A percentile compares a stretch with the other conserved stretches of the same genome.
Evolutionary conservation across 2,329 filamentous ascomycete genomes (phyloP).

Genomic region (Exophiala aquamarina): DNA sequence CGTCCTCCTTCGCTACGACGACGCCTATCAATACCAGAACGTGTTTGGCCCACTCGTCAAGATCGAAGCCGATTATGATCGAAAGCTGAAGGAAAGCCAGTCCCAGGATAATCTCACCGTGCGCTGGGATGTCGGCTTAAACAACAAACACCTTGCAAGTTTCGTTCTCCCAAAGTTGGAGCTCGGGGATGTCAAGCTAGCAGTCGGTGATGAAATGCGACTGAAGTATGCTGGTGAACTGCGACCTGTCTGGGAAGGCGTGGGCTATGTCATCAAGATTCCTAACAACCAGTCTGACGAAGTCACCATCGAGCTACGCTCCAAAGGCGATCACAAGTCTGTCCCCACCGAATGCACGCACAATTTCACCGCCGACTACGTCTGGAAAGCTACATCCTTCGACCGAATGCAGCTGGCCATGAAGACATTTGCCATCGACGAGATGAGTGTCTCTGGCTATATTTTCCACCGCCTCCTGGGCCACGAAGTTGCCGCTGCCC

Average conservation of each 20-base stretch:
- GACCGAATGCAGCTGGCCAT: slow-evolving; percentile 99
- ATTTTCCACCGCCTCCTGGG: slow-evolving; percentile 97
- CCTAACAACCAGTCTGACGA: slow-evolving; percentile 99
- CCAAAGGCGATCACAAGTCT: slow-evolving; percentile 92
- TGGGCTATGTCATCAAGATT: slow-evolving; percentile 98
- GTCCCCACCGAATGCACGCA: slow-evolving; percentile 95
- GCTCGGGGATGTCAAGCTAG: slow-evolving; percentile 94
- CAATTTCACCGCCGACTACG: slow-evolving; percentile 97
- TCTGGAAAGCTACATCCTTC: slow-evolving; percentile 99
- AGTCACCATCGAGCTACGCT: slow-evolving; percentile 89
- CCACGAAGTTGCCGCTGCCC: slow-evolving; percentile 88
- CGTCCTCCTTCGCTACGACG: slow-evolving; percentile 90
- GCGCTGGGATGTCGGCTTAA: slow-evolving; percentile 90
- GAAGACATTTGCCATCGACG: slow-evolving; percentile 98
- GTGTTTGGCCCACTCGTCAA: slow-evolving; percentile 97
- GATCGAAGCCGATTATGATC: slow-evolving; percentile 98
- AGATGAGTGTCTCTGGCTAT: slow-evolving; percentile 97
- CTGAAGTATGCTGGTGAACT: slow-evolving; percentile 94
- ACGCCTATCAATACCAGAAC: slow-evolving; percentile 98
- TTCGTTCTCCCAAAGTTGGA: slow-evolving; percentile 97
- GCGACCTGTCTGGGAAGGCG: slow-evolving; percentile 89
- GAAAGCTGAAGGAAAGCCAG: slow-evolving; percentile 97
- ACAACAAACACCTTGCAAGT: slow-evolving; percentile 95
- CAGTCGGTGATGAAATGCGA: slow-evolving; percentile 97
- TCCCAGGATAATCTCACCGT: slow-evolving; percentile 94